A percentile compares a stretch with the other conserved stretches of the same genome.
Evolutionary conservation across 164 flowering plant species (phyloP).

Genomic region (Liriodendron chinense): DNA sequence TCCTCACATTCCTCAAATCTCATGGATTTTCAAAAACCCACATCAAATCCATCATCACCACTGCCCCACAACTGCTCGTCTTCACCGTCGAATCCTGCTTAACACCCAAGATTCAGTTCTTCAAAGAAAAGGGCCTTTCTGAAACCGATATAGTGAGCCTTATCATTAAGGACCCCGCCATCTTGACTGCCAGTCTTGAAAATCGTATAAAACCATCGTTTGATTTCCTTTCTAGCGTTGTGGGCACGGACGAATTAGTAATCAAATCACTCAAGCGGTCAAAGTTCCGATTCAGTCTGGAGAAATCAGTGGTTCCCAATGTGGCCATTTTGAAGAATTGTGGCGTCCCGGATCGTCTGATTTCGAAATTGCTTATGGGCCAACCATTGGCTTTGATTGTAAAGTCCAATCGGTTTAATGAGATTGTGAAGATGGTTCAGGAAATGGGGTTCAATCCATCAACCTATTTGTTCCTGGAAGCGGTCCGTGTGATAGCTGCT

Average conservation of each 20-base stretch:
- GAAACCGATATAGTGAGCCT: background rate
- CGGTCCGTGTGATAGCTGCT: background rate
- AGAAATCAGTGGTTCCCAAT: background rate
- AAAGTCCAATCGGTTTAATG: background rate
- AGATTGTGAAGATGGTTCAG: background rate
- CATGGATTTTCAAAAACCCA: constrained; percentile 1
- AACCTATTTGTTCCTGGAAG: background rate
- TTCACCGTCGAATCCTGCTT: background rate
- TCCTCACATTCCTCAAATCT: background rate
- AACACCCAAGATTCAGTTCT: constrained; percentile 1
- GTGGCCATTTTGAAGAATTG: background rate
- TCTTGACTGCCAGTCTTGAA: background rate
- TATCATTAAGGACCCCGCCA: background rate
- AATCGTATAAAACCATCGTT: background rate
- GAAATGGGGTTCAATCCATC: background rate
- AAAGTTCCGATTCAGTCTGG: background rate
- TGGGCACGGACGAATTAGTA: background rate
- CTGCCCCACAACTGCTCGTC: background rate
- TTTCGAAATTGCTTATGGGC: background rate
- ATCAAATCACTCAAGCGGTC: background rate
- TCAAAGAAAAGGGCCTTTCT: background rate
- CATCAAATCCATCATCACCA: background rate
- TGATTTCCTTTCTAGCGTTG: background rate
- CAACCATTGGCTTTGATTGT: background rate
- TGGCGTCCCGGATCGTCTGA: background rate